Conservation (phyloP, 2,329 filamentous ascomycete species). For the Alternaria sp. region DNA sequence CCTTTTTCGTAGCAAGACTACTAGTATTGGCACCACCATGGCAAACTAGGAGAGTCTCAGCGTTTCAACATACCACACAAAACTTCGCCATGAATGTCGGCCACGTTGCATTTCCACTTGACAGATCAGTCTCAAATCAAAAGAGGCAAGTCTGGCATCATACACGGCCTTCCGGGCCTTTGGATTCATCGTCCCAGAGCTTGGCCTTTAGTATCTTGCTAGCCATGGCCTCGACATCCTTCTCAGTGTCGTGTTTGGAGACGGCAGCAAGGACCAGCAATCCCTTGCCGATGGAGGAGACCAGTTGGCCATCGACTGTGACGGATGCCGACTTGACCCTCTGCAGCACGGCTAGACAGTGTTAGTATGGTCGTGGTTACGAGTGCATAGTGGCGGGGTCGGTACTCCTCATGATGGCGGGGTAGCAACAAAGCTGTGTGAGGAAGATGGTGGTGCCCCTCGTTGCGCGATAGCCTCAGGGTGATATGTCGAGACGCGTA, state of each 20-base stretch:
- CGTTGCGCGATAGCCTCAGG: neutral
- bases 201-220: conserved; percentile 88
- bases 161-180: conserved; percentile 65
- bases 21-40: neutral
- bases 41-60: neutral
- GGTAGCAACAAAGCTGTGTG: conserved; percentile 11
- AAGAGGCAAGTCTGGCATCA: conserved; percentile 14
- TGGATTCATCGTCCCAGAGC: conserved; percentile 85
- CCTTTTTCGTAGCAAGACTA: neutral
- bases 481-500: neutral
- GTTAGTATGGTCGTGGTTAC: conserved; percentile 25
- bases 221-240: conserved; percentile 84
- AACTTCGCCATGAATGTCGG: conserved; percentile 88
- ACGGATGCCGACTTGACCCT: conserved; percentile 95
- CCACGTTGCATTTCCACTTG: conserved; percentile 89
- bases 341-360: conserved; percentile 79
- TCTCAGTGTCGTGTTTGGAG: conserved; percentile 86
- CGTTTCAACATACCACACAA: conserved; percentile 76
- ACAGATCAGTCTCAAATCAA: conserved; percentile 17
- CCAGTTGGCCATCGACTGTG: conserved; percentile 86
- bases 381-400: conserved; percentile 12
- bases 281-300: conserved; percentile 91
- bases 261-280: conserved; percentile 91
- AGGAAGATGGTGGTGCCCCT: neutral
- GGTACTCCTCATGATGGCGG: conserved; percentile 35